phyloP scores from a whole-genome alignment of 2,329 filamentous ascomycete genomes.

The Metarhizium brunneum region DNA sequence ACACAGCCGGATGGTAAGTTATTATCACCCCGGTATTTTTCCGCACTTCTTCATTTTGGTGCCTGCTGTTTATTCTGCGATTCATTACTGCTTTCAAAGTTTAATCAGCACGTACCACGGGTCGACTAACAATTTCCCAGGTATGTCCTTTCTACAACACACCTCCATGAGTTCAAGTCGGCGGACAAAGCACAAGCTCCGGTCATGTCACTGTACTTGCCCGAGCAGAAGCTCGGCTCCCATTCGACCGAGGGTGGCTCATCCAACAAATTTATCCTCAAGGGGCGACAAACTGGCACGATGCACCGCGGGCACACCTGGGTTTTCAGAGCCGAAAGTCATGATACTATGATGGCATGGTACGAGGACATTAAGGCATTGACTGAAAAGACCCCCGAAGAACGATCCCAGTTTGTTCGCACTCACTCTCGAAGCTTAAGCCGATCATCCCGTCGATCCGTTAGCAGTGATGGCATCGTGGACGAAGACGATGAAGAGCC shows the following conservation, averaged over 20 bases:
- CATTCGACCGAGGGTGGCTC: constrained; percentile 74
- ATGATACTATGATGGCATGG: constrained; percentile 97
- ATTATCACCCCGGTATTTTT: background rate
- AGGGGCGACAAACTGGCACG: constrained; percentile 84
- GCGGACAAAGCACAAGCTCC: constrained; percentile 85
- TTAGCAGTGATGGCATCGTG: constrained; percentile 69
- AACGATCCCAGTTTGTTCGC: constrained; percentile 78
- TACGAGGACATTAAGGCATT: constrained; percentile 87
- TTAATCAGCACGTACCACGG: constrained; percentile 4
- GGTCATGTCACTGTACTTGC: constrained; percentile 91
- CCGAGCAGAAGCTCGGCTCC: constrained; percentile 90
- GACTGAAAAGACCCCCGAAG: constrained; percentile 80
- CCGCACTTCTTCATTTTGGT: background rate
- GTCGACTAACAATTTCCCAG: constrained; percentile 30
- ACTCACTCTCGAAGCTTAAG: constrained; percentile 72
- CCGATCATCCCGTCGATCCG: constrained; percentile 50
- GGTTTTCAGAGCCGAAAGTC: constrained; percentile 61
- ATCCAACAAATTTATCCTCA: constrained; percentile 96
- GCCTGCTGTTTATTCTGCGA: background rate
- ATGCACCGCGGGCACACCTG: constrained; percentile 78
- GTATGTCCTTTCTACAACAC: constrained; percentile 93
- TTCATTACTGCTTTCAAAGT: background rate
- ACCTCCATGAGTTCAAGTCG: constrained; percentile 98
- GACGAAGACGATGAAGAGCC: constrained; percentile 63
- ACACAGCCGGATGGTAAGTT: constrained; percentile 83